Conservation (phyloP, 2,329 filamentous ascomycete genomes). For the Cucurbitaria berberidis region DNA sequence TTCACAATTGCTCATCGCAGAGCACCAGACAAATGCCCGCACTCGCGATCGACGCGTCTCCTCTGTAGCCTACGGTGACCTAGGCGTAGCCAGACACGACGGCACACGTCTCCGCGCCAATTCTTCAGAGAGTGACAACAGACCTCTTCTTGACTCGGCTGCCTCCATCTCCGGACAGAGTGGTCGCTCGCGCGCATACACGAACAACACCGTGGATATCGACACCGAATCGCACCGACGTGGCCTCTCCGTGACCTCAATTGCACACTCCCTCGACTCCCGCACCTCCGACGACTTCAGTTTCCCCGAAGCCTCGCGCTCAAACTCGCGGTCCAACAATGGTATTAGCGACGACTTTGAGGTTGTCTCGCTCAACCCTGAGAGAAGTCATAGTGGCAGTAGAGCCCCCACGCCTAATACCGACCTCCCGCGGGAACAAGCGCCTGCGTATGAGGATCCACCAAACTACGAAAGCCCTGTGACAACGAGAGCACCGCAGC, state of each 20-base stretch:
- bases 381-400: slow-evolving; percentile 42
- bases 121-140: slow-evolving; percentile 73
- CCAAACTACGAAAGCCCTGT: slow-evolving; percentile 56
- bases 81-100: slow-evolving; percentile 78
- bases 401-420: slow-evolving; percentile 27
- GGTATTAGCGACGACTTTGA: slow-evolving; percentile 50
- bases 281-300: slow-evolving; percentile 48
- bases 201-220: slow-evolving; percentile 34
- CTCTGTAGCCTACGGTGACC: slow-evolving; percentile 75
- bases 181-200: slow-evolving; percentile 30
- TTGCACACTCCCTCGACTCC: slow-evolving; percentile 45
- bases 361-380: slow-evolving; percentile 48
- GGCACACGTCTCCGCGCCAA: slow-evolving; percentile 76
- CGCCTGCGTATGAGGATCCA: slow-evolving; percentile 55
- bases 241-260: slow-evolving; percentile 52
- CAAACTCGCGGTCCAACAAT: slow-evolving; percentile 23
- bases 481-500: slow-evolving; percentile 35
- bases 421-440: slow-evolving; percentile 40
- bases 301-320: slow-evolving; percentile 32
- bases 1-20: slow-evolving; percentile 57
- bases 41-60: slow-evolving; percentile 72
- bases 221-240: slow-evolving; percentile 47
- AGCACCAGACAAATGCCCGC: slow-evolving; percentile 61
- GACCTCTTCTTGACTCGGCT: slow-evolving; percentile 73
- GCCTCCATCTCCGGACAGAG: slow-evolving; percentile 63